These are phyloP conservation scores for Diplodia corticola DNA, from an alignment of 2,329 filamentous ascomycete genomes.

Conservation along the genomic window DNA sequence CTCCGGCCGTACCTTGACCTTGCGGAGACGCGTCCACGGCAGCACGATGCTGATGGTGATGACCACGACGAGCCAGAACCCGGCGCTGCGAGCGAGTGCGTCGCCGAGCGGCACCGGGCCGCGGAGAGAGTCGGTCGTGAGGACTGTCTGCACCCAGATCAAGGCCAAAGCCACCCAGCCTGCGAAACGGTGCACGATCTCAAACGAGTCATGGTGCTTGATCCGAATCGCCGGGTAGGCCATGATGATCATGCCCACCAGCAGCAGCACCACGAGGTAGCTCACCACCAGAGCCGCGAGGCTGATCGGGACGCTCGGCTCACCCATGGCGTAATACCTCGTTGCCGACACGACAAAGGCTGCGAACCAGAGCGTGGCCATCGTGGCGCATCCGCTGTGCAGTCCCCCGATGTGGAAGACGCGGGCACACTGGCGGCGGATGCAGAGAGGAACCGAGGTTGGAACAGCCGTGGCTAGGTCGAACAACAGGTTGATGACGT, in stretches of 20 bases:
- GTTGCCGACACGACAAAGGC: conserved; percentile 35
- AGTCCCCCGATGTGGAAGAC: conserved; percentile 39
- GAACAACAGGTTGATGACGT: conserved; percentile 35
- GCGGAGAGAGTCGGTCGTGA: conserved; percentile 19
- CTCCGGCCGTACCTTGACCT: conserved; percentile 65
- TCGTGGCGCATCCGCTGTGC: conserved; percentile 36
- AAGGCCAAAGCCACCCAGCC: conserved; percentile 36
- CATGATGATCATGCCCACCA: conserved; percentile 31
- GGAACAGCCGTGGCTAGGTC: conserved; percentile 38
- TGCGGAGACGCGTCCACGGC: conserved; percentile 72
- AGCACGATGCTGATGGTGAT: conserved; percentile 67
- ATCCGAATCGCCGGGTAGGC: conserved; percentile 31
- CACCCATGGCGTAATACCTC: conserved; percentile 28
- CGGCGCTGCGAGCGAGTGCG: conserved; percentile 49
- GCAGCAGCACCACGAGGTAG: conserved; percentile 28
- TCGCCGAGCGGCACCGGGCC: conserved; percentile 37
- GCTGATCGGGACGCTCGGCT: conserved; percentile 15
- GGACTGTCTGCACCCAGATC: conserved; percentile 34
- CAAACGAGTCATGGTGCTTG: conserved; percentile 37
- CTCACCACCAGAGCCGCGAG: conserved; percentile 29
- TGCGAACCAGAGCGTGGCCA: conserved; percentile 45
- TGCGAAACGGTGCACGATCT: conserved; percentile 37
- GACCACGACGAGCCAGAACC: conserved; percentile 69
- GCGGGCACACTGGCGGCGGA: conserved; percentile 30
- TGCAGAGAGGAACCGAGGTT: conserved; percentile 30